Percentiles rank a stretch among this genome's conserved stretches.
phyloP scores from a whole-genome alignment of 139 green algal species.

The Chlamydomonas schloesseri region DNA sequence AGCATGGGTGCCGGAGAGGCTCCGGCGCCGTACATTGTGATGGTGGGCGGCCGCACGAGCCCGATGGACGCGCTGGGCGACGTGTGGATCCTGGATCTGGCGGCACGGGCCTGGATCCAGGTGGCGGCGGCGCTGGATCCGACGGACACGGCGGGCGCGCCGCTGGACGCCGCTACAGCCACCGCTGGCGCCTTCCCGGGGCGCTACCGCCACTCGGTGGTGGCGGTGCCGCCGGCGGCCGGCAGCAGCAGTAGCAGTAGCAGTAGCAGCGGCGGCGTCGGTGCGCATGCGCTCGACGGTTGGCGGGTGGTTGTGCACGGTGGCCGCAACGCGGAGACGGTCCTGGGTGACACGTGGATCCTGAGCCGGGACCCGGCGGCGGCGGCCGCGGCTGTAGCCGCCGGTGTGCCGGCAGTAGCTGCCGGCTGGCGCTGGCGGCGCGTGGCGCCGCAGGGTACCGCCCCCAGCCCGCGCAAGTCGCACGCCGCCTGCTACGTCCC shows the following conservation, averaged over 20 bases:
- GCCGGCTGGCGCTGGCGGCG: slow-evolving; percentile 38
- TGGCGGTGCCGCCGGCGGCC: slow-evolving; percentile 16
- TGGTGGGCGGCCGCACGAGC: slow-evolving; percentile 62
- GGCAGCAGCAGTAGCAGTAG: neutral
- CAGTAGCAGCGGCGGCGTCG: neutral
- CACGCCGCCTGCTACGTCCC: slow-evolving; percentile 47
- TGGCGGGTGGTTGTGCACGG: slow-evolving; percentile 52
- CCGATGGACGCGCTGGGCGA: slow-evolving; percentile 56
- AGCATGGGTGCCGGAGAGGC: too few relatives aligned
- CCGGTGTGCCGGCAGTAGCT: neutral
- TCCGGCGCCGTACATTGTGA: neutral
- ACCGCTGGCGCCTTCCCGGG: slow-evolving; percentile 26
- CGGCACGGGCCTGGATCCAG: neutral
- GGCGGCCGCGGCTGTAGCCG: neutral
- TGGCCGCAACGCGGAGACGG: slow-evolving; percentile 24
- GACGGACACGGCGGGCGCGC: neutral
- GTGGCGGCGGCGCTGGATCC: neutral
- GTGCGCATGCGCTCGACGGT: neutral
- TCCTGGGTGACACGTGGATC: slow-evolving; percentile 50
- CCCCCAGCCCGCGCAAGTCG: slow-evolving; percentile 53
- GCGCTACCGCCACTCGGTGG: slow-evolving; percentile 53
- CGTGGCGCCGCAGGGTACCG: neutral
- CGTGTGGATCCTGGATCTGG: slow-evolving; percentile 59
- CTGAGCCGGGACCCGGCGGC: slow-evolving; percentile 2
- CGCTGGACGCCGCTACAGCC: neutral